Percentiles rank a stretch among this genome's conserved stretches.
Conservation (phyloP, 176 grass and related monocot species). For the Musa troglodytarum region DNA sequence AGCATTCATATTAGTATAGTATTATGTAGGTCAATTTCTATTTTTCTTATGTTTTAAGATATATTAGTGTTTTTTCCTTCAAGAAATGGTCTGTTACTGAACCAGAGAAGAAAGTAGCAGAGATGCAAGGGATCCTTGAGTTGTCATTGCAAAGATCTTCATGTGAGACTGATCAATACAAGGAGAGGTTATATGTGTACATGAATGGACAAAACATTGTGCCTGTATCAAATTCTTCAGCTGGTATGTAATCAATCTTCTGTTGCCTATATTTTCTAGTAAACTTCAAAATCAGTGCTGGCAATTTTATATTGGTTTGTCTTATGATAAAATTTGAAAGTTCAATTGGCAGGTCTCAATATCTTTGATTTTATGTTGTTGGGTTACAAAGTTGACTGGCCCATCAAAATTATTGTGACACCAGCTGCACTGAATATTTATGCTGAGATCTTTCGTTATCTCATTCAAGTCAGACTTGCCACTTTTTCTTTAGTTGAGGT, state of each 20-base stretch:
- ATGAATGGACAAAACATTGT: slow-evolving; percentile 34
- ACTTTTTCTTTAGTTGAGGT: slow-evolving; percentile 67
- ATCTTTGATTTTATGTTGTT: slow-evolving; percentile 68
- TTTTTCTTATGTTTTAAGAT: background rate
- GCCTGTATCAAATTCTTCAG: slow-evolving; percentile 35
- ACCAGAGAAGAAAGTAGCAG: slow-evolving; percentile 60
- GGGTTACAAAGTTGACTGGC: slow-evolving; percentile 95
- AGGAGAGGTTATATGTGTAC: slow-evolving; percentile 75
- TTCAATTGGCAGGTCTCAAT: slow-evolving; percentile 52
- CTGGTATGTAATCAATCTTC: slow-evolving; percentile 40
- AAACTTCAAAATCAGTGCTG: background rate
- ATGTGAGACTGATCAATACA: slow-evolving; percentile 72
- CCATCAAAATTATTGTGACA: slow-evolving; percentile 80
- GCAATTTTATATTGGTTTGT: background rate
- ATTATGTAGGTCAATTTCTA: background rate
- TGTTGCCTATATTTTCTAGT: background rate
- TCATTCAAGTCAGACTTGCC: slow-evolving; percentile 75
- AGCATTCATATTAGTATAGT: slow-evolving; percentile 6
- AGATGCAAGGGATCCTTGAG: slow-evolving; percentile 80
- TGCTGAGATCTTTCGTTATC: slow-evolving; percentile 88
- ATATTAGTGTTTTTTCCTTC: slow-evolving; percentile 14
- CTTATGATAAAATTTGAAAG: background rate
- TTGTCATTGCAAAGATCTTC: slow-evolving; percentile 87
- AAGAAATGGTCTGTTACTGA: slow-evolving; percentile 69
- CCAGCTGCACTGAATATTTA: slow-evolving; percentile 71